A percentile compares a stretch with the other conserved stretches of the same genome.
Evolutionary conservation across 495 filamentous ascomycete species (phyloP).

Genomic region (Penicillium pancosmium): DNA sequence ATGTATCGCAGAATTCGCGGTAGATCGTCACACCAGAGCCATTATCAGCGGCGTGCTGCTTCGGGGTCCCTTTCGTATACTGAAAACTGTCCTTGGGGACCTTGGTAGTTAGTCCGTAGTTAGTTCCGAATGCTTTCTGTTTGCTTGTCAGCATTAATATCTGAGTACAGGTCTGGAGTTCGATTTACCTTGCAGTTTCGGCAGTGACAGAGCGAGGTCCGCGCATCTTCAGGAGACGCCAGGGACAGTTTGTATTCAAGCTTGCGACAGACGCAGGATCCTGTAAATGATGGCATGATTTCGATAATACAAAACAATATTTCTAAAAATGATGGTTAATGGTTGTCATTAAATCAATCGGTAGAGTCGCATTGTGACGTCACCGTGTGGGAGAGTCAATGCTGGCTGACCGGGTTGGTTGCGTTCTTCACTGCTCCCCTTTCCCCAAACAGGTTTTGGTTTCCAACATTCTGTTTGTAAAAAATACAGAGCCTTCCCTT

Average conservation of each 20-base stretch:
- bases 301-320: background rate
- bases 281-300: constrained; percentile 38
- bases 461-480: too few species aligned
- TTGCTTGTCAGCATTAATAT: background rate
- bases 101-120: constrained; percentile 67
- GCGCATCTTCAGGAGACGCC: constrained; percentile 54
- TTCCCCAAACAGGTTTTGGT: too few species aligned
- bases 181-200: constrained; percentile 55
- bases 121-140: constrained; percentile 63
- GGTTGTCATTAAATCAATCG: too few species aligned
- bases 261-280: constrained; percentile 53
- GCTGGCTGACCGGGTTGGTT: too few species aligned
- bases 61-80: constrained; percentile 44
- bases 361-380: too few species aligned
- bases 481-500: too few species aligned
- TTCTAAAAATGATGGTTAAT: too few species aligned
- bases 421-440: too few species aligned
- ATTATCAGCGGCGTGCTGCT: constrained; percentile 58
- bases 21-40: constrained; percentile 55
- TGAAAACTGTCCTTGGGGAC: constrained; percentile 51
- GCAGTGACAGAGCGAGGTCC: constrained; percentile 69
- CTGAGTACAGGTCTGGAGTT: background rate
- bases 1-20: constrained; percentile 66
- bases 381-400: too few species aligned
- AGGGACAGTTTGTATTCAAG: constrained; percentile 52